These are phyloP conservation scores for Neopestalotiopsis sp. DNA, from an alignment of 2,329 filamentous ascomycete genomes.

Conservation along the genomic window DNA sequence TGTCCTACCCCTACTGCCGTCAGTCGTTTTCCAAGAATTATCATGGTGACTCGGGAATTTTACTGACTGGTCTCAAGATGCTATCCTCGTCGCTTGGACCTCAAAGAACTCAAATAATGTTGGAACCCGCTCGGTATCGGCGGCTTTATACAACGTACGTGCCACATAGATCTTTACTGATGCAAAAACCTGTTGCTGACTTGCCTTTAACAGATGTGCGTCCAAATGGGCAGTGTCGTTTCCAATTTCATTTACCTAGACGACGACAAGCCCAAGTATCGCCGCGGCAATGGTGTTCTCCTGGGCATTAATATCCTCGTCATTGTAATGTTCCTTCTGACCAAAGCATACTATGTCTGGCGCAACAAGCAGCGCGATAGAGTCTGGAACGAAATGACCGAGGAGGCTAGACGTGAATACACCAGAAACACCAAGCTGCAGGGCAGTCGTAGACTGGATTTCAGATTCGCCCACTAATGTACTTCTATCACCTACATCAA, in stretches of 20 bases:
- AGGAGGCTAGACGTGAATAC: constrained; percentile 55
- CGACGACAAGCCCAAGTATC: constrained; percentile 60
- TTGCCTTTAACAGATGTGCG: constrained; percentile 35
- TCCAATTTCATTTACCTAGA: constrained; percentile 55
- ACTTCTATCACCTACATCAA: no score
- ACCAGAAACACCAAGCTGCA: constrained; percentile 44
- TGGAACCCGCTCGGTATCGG: constrained; percentile 62
- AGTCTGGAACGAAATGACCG: constrained; percentile 54
- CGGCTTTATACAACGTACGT: constrained; percentile 61
- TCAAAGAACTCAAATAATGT: constrained; percentile 66
- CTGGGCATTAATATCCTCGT: constrained; percentile 56
- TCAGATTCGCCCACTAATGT: constrained; percentile 45
- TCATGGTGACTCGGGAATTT: neutral
- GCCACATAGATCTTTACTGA: neutral
- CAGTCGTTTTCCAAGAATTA: neutral
- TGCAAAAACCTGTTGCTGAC: neutral
- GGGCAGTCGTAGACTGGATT: constrained; percentile 50
- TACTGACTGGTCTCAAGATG: constrained; percentile 41
- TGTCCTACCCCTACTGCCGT: constrained; percentile 61
- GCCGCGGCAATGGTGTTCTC: constrained; percentile 58
- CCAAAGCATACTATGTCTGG: constrained; percentile 59
- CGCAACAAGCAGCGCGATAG: constrained; percentile 53
- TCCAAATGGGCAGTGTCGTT: constrained; percentile 42
- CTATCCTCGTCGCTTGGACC: constrained; percentile 64
- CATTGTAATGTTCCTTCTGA: constrained; percentile 54